These are phyloP conservation scores for Geotrichum klebahnii DNA, from an alignment of 1,139 yeast species.

Conservation along the genomic window DNA sequence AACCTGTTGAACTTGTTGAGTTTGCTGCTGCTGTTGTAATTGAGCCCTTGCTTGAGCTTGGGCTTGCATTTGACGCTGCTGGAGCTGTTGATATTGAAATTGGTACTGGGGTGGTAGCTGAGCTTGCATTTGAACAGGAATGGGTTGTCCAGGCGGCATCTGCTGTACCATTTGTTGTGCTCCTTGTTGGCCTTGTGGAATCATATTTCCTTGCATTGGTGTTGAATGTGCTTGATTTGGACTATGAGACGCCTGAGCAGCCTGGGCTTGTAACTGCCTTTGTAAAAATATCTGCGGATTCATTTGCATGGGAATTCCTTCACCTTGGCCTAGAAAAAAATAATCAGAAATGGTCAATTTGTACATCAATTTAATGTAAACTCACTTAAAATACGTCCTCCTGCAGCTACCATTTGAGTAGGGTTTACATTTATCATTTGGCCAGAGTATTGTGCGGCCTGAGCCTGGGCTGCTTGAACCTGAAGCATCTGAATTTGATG, in stretches of 20 bases:
- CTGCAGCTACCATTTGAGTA: conserved; percentile 9
- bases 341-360: not conserved
- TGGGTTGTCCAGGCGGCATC: not conserved
- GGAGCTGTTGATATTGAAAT: conserved; percentile 2
- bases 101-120: conserved; percentile 10
- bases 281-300: conserved; percentile 9
- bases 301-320: conserved; percentile 20
- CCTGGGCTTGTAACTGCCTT: conserved; percentile 6
- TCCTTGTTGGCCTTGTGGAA: conserved; percentile 3
- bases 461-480: conserved; percentile 5
- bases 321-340: conserved; percentile 9
- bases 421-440: conserved; percentile 4
- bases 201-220: conserved; percentile 10
- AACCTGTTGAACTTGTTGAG: conserved; percentile 20
- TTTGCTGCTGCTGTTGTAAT: conserved; percentile 4
- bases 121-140: conserved; percentile 3
- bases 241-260: conserved; percentile 1
- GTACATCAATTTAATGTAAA: not conserved
- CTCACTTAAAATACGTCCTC: conserved; percentile 11
- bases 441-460: conserved; percentile 6
- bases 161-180: conserved; percentile 2
- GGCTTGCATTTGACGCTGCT: conserved; percentile 6
- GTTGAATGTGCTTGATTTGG: conserved; percentile 2
- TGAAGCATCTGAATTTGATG: conserved; percentile 11
- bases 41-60: conserved; percentile 7